Percentiles rank a stretch among this genome's conserved stretches.
Evolutionary conservation across 2,329 filamentous ascomycete genomes (phyloP).

Genomic region (Huntiella savannae): DNA sequence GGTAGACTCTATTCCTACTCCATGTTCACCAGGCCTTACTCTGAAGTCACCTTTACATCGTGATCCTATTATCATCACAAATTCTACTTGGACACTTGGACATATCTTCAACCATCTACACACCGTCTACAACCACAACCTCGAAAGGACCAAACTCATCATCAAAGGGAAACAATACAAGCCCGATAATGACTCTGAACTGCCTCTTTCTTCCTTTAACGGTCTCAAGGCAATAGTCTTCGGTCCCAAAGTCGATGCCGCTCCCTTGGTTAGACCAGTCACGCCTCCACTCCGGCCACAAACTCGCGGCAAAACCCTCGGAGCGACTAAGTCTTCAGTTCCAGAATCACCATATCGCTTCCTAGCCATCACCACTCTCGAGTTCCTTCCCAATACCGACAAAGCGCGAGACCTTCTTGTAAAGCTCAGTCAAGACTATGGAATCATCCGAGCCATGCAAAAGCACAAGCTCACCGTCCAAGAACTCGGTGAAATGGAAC

Average conservation of each 20-base stretch:
- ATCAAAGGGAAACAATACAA: background rate
- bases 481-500: constrained; percentile 89
- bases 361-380: constrained; percentile 52
- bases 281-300: background rate
- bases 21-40: background rate
- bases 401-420: constrained; percentile 54
- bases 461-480: constrained; percentile 71
- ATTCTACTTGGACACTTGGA: background rate
- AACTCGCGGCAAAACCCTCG: background rate
- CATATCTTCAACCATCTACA: background rate
- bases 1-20: background rate
- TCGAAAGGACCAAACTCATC: background rate
- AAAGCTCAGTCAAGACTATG: constrained; percentile 61
- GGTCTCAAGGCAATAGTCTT: background rate
- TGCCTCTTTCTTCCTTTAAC: background rate
- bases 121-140: background rate
- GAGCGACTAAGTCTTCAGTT: constrained; percentile 18
- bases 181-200: background rate
- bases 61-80: background rate
- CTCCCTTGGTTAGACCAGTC: too few species aligned
- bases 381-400: constrained; percentile 57
- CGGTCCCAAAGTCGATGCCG: background rate
- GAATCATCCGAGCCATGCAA: constrained; percentile 67
- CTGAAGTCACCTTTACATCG: background rate
- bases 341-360: constrained; percentile 54